A percentile compares a stretch with the other conserved stretches of the same genome.
Evolutionary conservation across 2,329 filamentous ascomycete genomes (phyloP).

Genomic region (Colletotrichum camelliae): DNA sequence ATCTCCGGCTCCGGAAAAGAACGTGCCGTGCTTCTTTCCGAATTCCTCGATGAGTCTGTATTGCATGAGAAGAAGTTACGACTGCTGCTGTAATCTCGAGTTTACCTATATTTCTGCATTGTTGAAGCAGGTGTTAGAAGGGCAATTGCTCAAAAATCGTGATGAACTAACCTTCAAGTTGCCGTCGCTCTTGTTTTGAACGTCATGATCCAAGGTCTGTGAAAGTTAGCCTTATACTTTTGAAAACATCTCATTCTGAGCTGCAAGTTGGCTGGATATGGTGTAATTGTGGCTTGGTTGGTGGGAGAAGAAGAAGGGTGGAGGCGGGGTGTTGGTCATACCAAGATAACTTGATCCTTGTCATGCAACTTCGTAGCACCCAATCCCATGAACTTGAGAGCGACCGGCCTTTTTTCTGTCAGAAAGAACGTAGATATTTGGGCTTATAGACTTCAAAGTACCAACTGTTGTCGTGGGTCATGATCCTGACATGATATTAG

Average conservation of each 20-base stretch:
- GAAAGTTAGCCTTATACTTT: background rate
- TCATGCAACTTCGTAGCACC: conserved; percentile 73
- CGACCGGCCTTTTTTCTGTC: background rate
- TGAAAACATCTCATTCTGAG: background rate
- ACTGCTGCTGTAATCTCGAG: fast-evolving
- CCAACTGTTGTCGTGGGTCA: conserved; percentile 89
- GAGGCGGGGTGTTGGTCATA: fast-evolving
- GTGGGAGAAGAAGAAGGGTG: background rate
- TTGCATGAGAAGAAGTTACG: conserved; percentile 63
- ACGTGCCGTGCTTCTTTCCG: conserved; percentile 76
- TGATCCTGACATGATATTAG: conserved; percentile 34
- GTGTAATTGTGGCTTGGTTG: background rate
- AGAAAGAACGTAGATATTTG: background rate
- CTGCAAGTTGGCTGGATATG: background rate
- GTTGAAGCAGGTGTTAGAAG: background rate
- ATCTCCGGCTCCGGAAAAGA: conserved; percentile 72
- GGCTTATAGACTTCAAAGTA: conserved; percentile 57
- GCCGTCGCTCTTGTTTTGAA: conserved; percentile 79
- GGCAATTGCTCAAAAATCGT: fast-evolving
- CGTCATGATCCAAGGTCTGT: conserved; percentile 80
- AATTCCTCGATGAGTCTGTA: conserved; percentile 84
- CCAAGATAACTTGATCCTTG: conserved; percentile 76
- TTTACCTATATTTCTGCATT: background rate
- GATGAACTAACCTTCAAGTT: conserved; percentile 48
- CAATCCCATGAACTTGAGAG: background rate